Base-by-base conservation (phyloP, 345 rosid species). In the Salix suchowensis region DNA sequence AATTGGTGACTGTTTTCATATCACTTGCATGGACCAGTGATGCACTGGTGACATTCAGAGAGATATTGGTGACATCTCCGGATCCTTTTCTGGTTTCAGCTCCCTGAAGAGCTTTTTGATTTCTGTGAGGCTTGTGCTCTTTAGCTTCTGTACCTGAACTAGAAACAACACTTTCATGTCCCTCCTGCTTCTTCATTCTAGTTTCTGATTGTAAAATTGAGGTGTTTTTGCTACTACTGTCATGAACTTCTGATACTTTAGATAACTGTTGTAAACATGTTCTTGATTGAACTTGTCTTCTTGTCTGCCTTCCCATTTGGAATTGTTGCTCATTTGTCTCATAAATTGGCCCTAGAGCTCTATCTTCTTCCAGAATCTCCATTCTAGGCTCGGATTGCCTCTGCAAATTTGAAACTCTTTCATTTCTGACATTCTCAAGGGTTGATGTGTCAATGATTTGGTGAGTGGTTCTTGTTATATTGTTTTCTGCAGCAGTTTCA, bases 31-130 rank as follows among this genome's bases (percentile, higher is more conserved):
- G 79, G 72, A 79, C 72, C 46, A 80, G 70, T 34, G 92, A 86
- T 50, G 84, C 78, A 74, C 73, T 78, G 14, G 83, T 70, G 58
- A 70, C 76, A 66, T 82, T 74, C 68, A 82, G 48, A 34, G 84
- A 66, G 58, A 78, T 19, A 61, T 66, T 74, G 7, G 73, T 64
- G 28, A 72, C 74, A 71, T 76, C 85, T 71, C 75, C 74, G 67
- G 89, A 82, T 75, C 82, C 92, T 68, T 79, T 83, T 65, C 84
- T 58, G 16, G 90, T 81, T 75, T 82, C 87, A 67, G 40, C 65
- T 65, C 82, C 77, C 82, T 79, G 86, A 65, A 58, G 78, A 73
- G 80, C 81, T 44, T 37, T 84, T 72, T 75, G 80, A 80, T 84
- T 82, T 46, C 79, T 74, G 68, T 6, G 85, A 73, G 73, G 76